Base-by-base conservation (phyloP, 768 basidiomycete species). In the Trametes coccinea region DNA sequence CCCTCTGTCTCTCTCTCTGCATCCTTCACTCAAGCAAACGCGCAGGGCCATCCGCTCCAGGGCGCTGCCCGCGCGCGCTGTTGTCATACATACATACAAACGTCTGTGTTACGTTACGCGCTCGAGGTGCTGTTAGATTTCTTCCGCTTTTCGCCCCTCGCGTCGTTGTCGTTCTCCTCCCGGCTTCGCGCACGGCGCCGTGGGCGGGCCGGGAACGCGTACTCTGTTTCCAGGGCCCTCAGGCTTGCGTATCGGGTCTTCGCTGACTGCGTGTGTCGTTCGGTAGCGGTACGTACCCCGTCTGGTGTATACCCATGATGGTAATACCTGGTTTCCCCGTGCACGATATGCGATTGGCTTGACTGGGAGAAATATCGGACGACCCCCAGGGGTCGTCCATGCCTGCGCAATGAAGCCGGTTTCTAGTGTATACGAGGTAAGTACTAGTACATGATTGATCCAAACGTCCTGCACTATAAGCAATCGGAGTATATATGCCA, bases 251-350 rank as follows among this genome's bases (percentile, higher is more conserved):
- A 34, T 49, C 47, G 30, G 53, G 47, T 46, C 11, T 51, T 31
- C 9, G 45, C 22, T 27, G 17, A 49, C 47, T 48, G 47, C 53
- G 49, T 49, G 29, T 16, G 47, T 50, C 43, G 60, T 55, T 48
- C 44, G 47, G 48, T 56, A 56, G 53, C 53, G 43, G 47, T 59
- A 56, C 51, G 61, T 59, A 54, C 53, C 57, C 53, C 58, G 62
- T 63, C 47, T 63, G 62, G 62, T 59, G 62, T 48, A 58, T 63
- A 63, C 57, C 62, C 62, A 44, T 51, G 62, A 63, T 63, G 62
- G 57, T 59, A 59, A 63, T 63, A 41, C 51, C 52, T 63, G 37
- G 27, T 31, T 45, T 31, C 11, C 44, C 45, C 48, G 48, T 49
- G 30, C 29, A 49, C 30, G 48, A 5, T 49, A 49, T 31, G 13